These are phyloP conservation scores for Actinidia polygama DNA, from an alignment of 179 eudicot species.

Conservation along the genomic window DNA sequence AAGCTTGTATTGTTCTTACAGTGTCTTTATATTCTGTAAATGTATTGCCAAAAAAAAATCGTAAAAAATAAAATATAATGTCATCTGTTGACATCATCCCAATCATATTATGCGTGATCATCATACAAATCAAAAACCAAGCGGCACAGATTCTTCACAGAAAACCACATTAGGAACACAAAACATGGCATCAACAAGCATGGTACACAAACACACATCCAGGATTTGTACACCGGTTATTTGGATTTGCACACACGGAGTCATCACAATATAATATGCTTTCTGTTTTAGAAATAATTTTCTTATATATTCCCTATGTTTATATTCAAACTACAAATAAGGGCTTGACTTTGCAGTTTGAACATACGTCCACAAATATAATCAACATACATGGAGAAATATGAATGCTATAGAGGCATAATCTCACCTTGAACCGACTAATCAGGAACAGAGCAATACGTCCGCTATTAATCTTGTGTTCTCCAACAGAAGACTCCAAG, in stretches of 20 bases:
- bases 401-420: not conserved
- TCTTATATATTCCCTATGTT: not conserved
- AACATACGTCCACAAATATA: not conserved
- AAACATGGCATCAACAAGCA: not conserved
- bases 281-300: not conserved
- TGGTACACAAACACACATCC: not conserved
- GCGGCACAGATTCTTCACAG: not conserved
- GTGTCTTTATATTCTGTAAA: not conserved
- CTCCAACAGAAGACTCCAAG: slow-evolving; percentile 86
- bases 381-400: not conserved
- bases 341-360: not conserved
- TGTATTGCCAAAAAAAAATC: not conserved
- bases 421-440: slow-evolving; percentile 84
- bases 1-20: not conserved
- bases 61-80: not conserved
- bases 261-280: not conserved
- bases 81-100: not conserved
- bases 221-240: not conserved
- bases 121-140: not conserved
- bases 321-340: not conserved
- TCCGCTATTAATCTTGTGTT: slow-evolving; percentile 79
- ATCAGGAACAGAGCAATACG: slow-evolving; percentile 70
- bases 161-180: not conserved
- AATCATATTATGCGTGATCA: not conserved
- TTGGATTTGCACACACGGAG: not conserved